phyloP scores from a whole-genome alignment of 2,329 filamentous ascomycete genomes.

The Colletotrichum gloeosporioides region DNA sequence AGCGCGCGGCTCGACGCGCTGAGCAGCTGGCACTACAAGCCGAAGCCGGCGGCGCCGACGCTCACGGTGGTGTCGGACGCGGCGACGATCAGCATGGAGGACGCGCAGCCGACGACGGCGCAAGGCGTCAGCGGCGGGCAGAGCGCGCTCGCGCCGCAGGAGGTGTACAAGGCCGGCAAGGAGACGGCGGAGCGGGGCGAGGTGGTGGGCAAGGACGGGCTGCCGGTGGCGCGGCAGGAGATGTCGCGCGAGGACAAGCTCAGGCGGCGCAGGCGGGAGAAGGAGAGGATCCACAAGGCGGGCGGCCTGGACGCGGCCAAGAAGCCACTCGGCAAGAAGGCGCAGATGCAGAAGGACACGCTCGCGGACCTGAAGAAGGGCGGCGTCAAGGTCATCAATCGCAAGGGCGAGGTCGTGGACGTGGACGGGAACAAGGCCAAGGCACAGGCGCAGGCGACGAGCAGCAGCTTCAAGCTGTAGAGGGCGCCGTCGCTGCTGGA shows the following conservation, averaged over 20 bases:
- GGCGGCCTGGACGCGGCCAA: slow-evolving; percentile 48
- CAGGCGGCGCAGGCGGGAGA: slow-evolving; percentile 77
- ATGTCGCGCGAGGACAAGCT: slow-evolving; percentile 87
- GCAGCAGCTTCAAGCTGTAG: slow-evolving; percentile 68
- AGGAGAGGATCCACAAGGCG: slow-evolving; percentile 81
- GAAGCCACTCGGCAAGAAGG: slow-evolving; percentile 63
- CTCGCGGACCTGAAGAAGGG: slow-evolving; percentile 79
- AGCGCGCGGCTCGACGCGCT: slow-evolving; percentile 84
- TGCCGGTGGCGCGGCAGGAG: slow-evolving; percentile 82
- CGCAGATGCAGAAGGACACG: slow-evolving; percentile 51
- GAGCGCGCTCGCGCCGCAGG: slow-evolving; percentile 88
- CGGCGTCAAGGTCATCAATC: slow-evolving; percentile 89
- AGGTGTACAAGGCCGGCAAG: slow-evolving; percentile 85
- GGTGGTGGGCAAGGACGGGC: slow-evolving; percentile 77
- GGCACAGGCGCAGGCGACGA: slow-evolving; percentile 53
- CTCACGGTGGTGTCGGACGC: slow-evolving; percentile 90
- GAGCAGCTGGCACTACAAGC: slow-evolving; percentile 94
- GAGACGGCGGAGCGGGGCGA: slow-evolving; percentile 70
- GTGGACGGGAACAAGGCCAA: slow-evolving; percentile 80
- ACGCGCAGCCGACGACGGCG: slow-evolving; percentile 85
- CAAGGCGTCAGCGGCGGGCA: slow-evolving; percentile 72
- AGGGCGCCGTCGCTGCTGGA: neutral
- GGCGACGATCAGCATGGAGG: slow-evolving; percentile 92
- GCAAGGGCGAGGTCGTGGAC: slow-evolving; percentile 84
- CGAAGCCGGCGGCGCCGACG: slow-evolving; percentile 80